Conservation (phyloP, 192 early-diverging fungal genomes). For the Rhizophlyctis rosea region DNA sequence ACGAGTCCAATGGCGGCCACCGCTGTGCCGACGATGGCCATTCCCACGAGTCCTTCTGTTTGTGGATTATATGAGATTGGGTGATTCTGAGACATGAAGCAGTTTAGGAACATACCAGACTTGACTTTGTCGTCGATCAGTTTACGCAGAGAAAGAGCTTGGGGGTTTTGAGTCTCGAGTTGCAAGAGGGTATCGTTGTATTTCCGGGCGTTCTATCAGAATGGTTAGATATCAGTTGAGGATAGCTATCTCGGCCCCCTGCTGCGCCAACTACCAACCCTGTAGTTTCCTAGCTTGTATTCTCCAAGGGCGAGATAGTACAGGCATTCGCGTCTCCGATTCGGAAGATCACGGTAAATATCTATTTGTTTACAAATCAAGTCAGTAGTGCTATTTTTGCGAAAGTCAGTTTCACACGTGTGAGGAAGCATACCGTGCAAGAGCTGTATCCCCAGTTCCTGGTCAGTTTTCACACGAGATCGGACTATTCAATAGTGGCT, state of each 20-base stretch:
- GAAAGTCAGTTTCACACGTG: too few species aligned
- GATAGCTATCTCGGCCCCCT: too few species aligned
- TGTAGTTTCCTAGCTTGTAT: conserved; percentile 87
- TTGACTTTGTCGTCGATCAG: conserved; percentile 83
- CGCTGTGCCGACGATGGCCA: conserved; percentile 81
- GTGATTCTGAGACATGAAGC: neutral
- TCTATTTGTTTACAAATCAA: too few species aligned
- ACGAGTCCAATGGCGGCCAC: conserved; percentile 62
- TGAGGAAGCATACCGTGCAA: conserved; percentile 64
- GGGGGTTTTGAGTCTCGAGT: conserved; percentile 79
- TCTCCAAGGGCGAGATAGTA: conserved; percentile 92
- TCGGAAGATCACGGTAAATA: conserved; percentile 78
- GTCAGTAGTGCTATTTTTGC: too few species aligned
- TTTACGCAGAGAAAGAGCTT: conserved; percentile 66
- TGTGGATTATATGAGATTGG: neutral
- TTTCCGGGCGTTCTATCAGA: conserved; percentile 57
- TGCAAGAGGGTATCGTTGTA: conserved; percentile 79
- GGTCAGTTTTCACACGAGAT: conserved; percentile 61
- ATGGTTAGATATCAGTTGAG: neutral
- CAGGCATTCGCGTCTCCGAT: conserved; percentile 87
- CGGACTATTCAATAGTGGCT: conserved; percentile 22
- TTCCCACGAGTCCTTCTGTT: conserved; percentile 81
- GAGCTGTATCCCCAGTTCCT: conserved; percentile 73
- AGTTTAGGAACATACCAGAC: conserved; percentile 39
- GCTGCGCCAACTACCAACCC: conserved; percentile 41